phyloP scores from a whole-genome alignment of 306 rosid species.

The Delonix regia region DNA sequence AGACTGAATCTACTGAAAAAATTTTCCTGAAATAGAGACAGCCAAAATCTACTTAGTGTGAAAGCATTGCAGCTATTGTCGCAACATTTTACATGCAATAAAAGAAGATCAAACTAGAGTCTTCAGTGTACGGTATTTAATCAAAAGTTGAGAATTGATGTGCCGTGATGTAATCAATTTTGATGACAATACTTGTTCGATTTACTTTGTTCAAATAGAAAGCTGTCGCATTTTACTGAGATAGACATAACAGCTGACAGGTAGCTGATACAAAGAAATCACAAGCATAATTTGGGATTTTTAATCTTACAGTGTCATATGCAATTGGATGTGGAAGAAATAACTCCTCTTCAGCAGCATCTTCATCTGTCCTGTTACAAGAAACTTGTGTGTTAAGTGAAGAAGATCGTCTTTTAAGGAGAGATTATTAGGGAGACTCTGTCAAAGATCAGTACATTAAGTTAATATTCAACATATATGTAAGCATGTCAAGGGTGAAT shows the following conservation, averaged over 20 bases:
- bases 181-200: background rate
- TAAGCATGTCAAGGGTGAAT: background rate
- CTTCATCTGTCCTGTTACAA: constrained; percentile 71
- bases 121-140: background rate
- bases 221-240: background rate
- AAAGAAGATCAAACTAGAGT: background rate
- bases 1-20: background rate
- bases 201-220: no score
- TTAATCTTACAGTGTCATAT: constrained; percentile 51
- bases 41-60: background rate
- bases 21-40: background rate
- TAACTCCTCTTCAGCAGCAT: constrained; percentile 70
- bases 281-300: constrained; percentile 27
- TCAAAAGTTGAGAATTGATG: background rate
- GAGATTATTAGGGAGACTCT: background rate
- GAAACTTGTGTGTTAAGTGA: constrained; percentile 23
- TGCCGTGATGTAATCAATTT: background rate
- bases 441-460: background rate
- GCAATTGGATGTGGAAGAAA: constrained; percentile 50
- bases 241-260: background rate
- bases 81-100: background rate
- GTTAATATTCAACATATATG: background rate
- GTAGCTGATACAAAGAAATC: constrained; percentile 4
- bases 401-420: constrained; percentile 6
- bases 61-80: background rate